A percentile compares a stretch with the other conserved stretches of the same genome.
Conservation (phyloP, 352 stramenopile genomes). For the Globisporangium barbulae region DNA sequence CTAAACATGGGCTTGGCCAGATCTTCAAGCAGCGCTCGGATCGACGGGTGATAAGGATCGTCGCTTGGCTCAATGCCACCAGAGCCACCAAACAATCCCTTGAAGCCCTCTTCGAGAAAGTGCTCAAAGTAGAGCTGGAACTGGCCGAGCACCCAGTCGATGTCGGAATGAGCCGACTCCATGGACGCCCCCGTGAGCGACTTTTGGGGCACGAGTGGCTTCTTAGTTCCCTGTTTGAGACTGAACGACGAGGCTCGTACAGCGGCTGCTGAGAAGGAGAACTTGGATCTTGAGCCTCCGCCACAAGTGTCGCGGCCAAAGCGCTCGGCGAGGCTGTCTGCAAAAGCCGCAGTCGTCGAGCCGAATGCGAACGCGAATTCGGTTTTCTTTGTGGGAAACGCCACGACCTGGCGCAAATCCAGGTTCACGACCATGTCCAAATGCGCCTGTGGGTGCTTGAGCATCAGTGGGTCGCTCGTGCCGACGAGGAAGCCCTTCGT, state of each 20-base stretch:
- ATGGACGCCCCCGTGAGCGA: constrained; percentile 12
- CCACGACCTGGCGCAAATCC: constrained; percentile 47
- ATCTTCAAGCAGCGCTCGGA: constrained; percentile 53
- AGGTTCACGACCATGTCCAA: constrained; percentile 68
- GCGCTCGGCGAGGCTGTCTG: constrained; percentile 24
- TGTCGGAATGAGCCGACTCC: constrained; percentile 32
- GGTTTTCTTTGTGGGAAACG: constrained; percentile 41
- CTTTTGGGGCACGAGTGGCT: constrained; percentile 6
- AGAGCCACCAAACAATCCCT: constrained; percentile 19
- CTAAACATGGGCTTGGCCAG: constrained; percentile 40
- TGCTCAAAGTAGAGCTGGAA: constrained; percentile 66
- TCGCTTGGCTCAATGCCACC: constrained; percentile 13
- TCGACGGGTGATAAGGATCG: constrained; percentile 39
- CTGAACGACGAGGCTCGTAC: background rate
- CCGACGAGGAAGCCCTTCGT: constrained; percentile 48
- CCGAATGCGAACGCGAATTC: constrained; percentile 58
- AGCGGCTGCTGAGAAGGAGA: background rate
- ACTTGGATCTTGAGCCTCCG: constrained; percentile 2
- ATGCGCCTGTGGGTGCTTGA: constrained; percentile 41
- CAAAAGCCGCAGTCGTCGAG: constrained; percentile 32
- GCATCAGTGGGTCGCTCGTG: constrained; percentile 45
- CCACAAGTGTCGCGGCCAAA: constrained; percentile 25
- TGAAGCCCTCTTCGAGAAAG: constrained; percentile 42
- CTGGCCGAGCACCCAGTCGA: constrained; percentile 57
- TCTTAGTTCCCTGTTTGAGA: background rate